phyloP scores from a whole-genome alignment of 2,329 filamentous ascomycete genomes.

The Fusarium drepaniforme region DNA sequence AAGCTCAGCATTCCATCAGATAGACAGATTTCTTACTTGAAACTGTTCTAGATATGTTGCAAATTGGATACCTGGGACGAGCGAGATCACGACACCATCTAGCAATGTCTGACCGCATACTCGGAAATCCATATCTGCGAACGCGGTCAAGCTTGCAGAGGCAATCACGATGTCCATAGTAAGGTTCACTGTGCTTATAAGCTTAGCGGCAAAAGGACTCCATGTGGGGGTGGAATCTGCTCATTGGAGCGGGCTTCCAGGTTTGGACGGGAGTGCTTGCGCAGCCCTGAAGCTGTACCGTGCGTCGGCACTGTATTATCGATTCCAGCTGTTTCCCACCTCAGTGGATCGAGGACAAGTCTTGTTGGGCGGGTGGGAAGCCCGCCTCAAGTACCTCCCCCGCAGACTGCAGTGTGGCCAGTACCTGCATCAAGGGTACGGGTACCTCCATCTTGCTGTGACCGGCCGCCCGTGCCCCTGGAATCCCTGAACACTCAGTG shows the following conservation, averaged over 20 bases:
- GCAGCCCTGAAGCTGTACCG: conserved; percentile 34
- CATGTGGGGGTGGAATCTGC: conserved; percentile 22
- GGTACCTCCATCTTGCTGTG: conserved; percentile 15
- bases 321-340: neutral
- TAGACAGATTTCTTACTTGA: neutral
- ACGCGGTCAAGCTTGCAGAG: neutral
- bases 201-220: conserved; percentile 26
- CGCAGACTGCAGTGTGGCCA: conserved; percentile 22
- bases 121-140: neutral
- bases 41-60: neutral
- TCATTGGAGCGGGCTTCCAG: conserved; percentile 25
- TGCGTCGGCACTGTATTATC: conserved; percentile 26
- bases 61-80: neutral
- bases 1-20: neutral
- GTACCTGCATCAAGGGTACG: conserved; percentile 37
- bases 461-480: conserved; percentile 14
- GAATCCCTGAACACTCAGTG: conserved; percentile 28
- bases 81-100: neutral
- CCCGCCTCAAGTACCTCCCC: conserved; percentile 23
- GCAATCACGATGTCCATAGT: neutral
- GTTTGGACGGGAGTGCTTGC: conserved; percentile 36
- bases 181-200: conserved; percentile 19
- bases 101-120: neutral
- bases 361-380: conserved; percentile 5
- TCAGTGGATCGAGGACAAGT: neutral